Conservation (phyloP, 768 basidiomycete species). For the Leccinellum luteum region DNA sequence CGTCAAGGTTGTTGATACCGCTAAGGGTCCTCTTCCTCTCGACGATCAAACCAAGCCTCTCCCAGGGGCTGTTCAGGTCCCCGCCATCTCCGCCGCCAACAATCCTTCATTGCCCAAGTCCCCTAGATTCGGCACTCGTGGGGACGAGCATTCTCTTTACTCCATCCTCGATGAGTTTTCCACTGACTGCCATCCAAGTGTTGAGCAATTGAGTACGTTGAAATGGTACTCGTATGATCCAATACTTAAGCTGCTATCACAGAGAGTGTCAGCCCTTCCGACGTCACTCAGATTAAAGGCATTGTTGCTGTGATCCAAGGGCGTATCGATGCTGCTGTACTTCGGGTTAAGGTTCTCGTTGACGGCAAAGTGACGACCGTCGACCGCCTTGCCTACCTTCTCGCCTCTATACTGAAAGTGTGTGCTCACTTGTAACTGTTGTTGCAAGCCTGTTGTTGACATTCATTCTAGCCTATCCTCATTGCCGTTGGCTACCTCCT, state of each 20-base stretch:
- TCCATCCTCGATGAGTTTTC: constrained; percentile 25
- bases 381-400: constrained; percentile 20
- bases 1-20: neutral
- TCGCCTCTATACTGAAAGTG: constrained; percentile 25
- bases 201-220: constrained; percentile 28
- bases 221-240: neutral
- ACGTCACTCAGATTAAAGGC: constrained; percentile 19
- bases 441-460: neutral
- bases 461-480: constrained; percentile 24
- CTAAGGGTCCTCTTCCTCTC: neutral
- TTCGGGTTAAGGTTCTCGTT: constrained; percentile 25
- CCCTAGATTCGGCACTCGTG: neutral
- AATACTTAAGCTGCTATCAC: neutral
- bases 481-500: constrained; percentile 25
- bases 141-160: constrained; percentile 17
- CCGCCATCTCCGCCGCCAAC: neutral
- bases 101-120: neutral
- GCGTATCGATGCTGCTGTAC: constrained; percentile 21
- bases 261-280: constrained; percentile 26
- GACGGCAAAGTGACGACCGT: constrained; percentile 28
- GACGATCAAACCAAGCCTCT: neutral
- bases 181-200: constrained; percentile 13
- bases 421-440: neutral
- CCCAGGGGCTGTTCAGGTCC: neutral
- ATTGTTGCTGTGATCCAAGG: constrained; percentile 24